Evolutionary conservation across 1,284 basidiomycete species (phyloP).

Genomic region (Trametes polyzona): DNA sequence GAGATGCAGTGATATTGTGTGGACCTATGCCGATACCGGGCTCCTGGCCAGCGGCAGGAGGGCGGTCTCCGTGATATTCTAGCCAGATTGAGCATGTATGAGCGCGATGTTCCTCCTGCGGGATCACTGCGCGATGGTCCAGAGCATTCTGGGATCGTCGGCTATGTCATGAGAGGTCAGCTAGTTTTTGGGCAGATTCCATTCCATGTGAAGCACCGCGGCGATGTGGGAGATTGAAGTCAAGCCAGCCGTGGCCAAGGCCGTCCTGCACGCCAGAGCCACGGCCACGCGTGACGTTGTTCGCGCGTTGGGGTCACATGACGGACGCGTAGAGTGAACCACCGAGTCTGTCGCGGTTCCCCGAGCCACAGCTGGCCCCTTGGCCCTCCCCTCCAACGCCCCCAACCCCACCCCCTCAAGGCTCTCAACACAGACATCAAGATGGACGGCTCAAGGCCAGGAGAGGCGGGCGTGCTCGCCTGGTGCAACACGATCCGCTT

Average conservation of each 20-base stretch:
- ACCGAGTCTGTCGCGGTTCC: background rate
- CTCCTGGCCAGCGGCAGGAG: background rate
- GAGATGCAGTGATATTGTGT: background rate
- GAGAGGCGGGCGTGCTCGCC: constrained; percentile 41
- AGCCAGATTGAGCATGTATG: background rate
- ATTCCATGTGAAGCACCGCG: too few relatives aligned
- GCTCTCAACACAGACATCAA: background rate
- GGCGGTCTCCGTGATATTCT: background rate
- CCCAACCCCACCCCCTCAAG: background rate
- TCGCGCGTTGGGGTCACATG: constrained; percentile 16
- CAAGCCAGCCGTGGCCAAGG: too few relatives aligned
- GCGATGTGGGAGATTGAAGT: too few relatives aligned
- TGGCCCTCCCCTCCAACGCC: background rate
- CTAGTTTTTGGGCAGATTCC: too few relatives aligned
- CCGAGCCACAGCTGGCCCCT: constrained; percentile 4
- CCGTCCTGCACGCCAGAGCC: too few relatives aligned
- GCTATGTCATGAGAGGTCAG: too few relatives aligned
- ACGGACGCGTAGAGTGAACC: constrained; percentile 23
- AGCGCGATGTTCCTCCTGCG: background rate
- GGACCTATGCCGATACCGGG: background rate
- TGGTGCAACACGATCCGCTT: constrained; percentile 72
- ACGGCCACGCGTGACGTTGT: too few relatives aligned
- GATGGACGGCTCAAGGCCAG: constrained; percentile 32
- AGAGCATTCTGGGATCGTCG: background rate
- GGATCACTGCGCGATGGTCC: background rate